Percentiles rank a stretch among this genome's conserved stretches.
phyloP scores from a whole-genome alignment of 805 yeast species.

The Nakazawaea sp. region DNA sequence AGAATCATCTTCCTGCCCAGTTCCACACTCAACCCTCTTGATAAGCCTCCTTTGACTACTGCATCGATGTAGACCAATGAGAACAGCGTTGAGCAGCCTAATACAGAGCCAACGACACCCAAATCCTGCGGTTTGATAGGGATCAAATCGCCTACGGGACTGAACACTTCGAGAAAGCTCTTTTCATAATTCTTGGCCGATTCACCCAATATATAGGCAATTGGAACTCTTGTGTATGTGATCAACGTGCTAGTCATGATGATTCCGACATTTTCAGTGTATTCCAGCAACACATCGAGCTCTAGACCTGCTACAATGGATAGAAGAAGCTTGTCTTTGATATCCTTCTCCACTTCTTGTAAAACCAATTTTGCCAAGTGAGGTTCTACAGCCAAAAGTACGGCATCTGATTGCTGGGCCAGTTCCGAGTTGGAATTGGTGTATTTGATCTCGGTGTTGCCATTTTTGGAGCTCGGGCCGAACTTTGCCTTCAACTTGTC shows the following conservation, averaged over 20 bases:
- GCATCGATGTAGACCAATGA: slow-evolving; percentile 6
- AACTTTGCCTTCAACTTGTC: slow-evolving; percentile 1
- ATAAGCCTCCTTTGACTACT: slow-evolving; percentile 7
- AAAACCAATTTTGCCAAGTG: background rate
- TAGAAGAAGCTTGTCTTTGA: background rate
- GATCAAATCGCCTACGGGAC: slow-evolving; percentile 4
- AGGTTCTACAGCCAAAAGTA: slow-evolving; percentile 6
- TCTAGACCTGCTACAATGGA: slow-evolving; percentile 7
- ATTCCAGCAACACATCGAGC: background rate
- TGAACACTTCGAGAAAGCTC: background rate
- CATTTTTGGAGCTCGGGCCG: background rate
- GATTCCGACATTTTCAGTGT: background rate
- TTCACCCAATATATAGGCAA: slow-evolving; percentile 1
- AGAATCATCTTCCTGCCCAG: slow-evolving; percentile 3
- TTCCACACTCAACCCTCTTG: slow-evolving; percentile 7
- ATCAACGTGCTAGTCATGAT: slow-evolving; percentile 9
- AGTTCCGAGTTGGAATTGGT: background rate
- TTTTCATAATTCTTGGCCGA: background rate
- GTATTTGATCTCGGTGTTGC: background rate
- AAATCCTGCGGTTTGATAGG: background rate
- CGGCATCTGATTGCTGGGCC: background rate
- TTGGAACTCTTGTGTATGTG: slow-evolving; percentile 3
- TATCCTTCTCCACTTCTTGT: background rate
- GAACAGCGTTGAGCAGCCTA: slow-evolving; percentile 8
- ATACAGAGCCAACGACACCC: slow-evolving; percentile 1